Conservation (phyloP, 2,329 filamentous ascomycete genomes). For the Nemania diffusa region DNA sequence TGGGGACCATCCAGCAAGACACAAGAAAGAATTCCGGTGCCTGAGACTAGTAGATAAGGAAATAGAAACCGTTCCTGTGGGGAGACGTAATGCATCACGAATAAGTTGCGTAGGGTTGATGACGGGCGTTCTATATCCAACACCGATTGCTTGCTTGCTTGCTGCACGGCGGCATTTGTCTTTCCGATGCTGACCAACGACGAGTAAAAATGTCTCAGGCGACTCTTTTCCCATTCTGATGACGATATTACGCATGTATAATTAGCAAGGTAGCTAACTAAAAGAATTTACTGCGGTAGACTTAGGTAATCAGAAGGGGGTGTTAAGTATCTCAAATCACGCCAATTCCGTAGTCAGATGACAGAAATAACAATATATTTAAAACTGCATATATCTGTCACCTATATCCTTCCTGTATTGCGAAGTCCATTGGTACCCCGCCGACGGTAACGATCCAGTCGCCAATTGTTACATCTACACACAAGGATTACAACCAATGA, state of each 20-base stretch:
- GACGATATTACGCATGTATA: too few species aligned
- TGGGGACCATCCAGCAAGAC: slow-evolving; percentile 28
- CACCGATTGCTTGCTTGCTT: neutral
- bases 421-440: too few species aligned
- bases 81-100: slow-evolving; percentile 34
- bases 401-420: too few species aligned
- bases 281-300: neutral
- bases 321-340: too few species aligned
- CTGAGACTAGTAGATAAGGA: slow-evolving; percentile 34
- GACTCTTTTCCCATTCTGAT: neutral
- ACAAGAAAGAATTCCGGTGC: slow-evolving; percentile 44
- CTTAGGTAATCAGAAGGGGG: too few species aligned
- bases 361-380: too few species aligned
- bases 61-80: slow-evolving; percentile 3
- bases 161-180: neutral
- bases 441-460: too few species aligned
- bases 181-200: neutral
- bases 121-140: neutral
- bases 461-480: too few species aligned
- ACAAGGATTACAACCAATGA: too few species aligned
- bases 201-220: neutral
- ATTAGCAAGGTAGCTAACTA: too few species aligned
- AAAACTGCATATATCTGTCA: too few species aligned
- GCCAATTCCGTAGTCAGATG: too few species aligned
- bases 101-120: slow-evolving; percentile 24